These are phyloP conservation scores for Pleurotus ostreatus DNA, from an alignment of 768 basidiomycete species.

Conservation along the genomic window DNA sequence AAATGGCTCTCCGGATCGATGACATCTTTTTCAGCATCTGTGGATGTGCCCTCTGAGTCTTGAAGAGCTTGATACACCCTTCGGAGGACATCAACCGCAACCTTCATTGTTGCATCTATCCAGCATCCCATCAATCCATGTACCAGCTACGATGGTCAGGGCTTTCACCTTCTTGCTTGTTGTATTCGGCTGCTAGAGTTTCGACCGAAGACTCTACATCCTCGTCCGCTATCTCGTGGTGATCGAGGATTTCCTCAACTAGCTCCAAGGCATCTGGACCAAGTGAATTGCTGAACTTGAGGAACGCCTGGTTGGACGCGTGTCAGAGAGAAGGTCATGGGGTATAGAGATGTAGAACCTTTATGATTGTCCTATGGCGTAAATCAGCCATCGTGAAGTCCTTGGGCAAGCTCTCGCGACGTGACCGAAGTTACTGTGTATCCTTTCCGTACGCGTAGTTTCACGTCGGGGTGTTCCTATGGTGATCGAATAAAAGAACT, in stretches of 20 bases:
- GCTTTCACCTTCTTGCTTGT: conserved; percentile 75
- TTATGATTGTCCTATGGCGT: conserved; percentile 45
- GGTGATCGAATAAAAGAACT: too few relatives aligned
- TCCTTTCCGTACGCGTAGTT: too few relatives aligned
- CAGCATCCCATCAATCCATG: not conserved
- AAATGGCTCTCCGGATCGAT: conserved; percentile 82
- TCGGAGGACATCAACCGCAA: conserved; percentile 60
- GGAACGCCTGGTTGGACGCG: conserved; percentile 55
- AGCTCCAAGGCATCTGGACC: conserved; percentile 74
- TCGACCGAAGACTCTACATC: conserved; percentile 76
- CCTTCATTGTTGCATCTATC: conserved; percentile 79
- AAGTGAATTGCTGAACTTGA: conserved; percentile 85
- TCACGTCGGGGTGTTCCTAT: too few relatives aligned
- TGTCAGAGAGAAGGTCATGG: not conserved
- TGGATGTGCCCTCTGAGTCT: conserved; percentile 48
- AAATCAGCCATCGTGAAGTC: conserved; percentile 35
- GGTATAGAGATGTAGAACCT: conserved; percentile 23
- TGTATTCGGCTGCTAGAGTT: conserved; percentile 80
- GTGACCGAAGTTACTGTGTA: too few relatives aligned
- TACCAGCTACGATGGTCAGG: not conserved
- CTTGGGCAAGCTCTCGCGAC: not conserved
- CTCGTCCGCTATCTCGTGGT: conserved; percentile 66
- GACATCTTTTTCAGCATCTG: conserved; percentile 47
- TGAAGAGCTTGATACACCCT: conserved; percentile 76
- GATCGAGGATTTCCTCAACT: conserved; percentile 65